Conservation (phyloP, 306 rosid species). For the Cucurbita moschata region DNA sequence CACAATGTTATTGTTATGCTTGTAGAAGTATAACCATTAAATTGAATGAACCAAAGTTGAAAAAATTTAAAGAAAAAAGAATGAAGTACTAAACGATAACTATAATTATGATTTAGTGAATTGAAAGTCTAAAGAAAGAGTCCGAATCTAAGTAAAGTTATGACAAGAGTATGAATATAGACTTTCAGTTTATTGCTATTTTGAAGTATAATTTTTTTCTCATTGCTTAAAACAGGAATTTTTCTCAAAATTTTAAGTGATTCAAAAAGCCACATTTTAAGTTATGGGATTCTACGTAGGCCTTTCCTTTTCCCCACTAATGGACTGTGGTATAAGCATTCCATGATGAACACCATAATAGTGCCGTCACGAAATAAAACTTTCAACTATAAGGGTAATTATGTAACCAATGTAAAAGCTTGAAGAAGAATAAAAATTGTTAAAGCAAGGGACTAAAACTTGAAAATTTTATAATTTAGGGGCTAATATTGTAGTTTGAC, state of each 20-base stretch:
- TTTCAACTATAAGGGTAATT: not conserved
- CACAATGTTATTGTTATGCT: not conserved
- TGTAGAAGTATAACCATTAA: not conserved
- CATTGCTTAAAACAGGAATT: not conserved
- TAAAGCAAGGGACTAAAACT: not conserved
- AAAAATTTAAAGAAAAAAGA: too few relatives aligned
- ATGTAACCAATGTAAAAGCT: not conserved
- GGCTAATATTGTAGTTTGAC: not conserved
- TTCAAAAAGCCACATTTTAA: not conserved
- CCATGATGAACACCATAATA: too few relatives aligned
- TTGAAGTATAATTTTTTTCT: not conserved
- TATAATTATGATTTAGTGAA: not conserved
- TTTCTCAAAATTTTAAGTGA: not conserved
- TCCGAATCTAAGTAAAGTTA: not conserved
- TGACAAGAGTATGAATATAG: not conserved
- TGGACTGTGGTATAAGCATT: too few relatives aligned
- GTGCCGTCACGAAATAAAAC: not conserved
- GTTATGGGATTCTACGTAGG: not conserved
- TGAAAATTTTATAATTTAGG: not conserved
- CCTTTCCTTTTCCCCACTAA: too few relatives aligned
- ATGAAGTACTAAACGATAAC: not conserved
- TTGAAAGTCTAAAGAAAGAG: not conserved
- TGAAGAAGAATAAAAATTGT: not conserved
- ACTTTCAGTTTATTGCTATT: not conserved
- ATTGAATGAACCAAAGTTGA: not conserved